Evolutionary conservation across 495 filamentous ascomycete species (phyloP), one percentile per base, ranked within the genome.

Genomic region (Pyrenopolyporus hunteri): DNA sequence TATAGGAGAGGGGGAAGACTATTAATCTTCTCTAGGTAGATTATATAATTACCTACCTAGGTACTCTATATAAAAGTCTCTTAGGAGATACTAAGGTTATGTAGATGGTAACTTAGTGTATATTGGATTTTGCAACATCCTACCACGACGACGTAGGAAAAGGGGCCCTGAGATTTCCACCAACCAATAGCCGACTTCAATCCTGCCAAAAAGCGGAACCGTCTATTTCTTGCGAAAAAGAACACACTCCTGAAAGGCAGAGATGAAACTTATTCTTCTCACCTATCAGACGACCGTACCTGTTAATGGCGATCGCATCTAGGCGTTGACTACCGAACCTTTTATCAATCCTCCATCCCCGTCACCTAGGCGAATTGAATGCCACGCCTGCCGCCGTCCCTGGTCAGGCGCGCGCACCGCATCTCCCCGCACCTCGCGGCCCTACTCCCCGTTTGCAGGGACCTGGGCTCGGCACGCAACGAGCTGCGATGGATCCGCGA

Each of bases 401-500:
- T 88, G 25, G 74, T 96, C 33, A 75, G 79, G 53, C 72, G 69
- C 31, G 90, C 91, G 39, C 72, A 74, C 22, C 59, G 62, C 0
- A 78, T 84, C 47, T 79, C 85, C 28, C 80, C 82, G 0, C 74
- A 88, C 31, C 82, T 95, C 0, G 80, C 87, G 6, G 60, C 80
- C 0, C 82, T 98, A 1, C 83, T 98, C 2, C 83, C 78, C 11
- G 78, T 83, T 59, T 92, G 89, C 56, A 85, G 92, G 23, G 79
- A 85, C 35, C 71, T 95, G 5, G 57, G 56, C 10, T 87, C 87
- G 8, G 89, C 91, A 2, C 76, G 72, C 13, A 88, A 87, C 68
- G 94, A 98, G 73, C 80, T 98, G 5, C 88, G 91, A 19, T 98
- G 94, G 94, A 83, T 98, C 11, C 76, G 78, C 16, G 85, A 92